Base-by-base conservation (phyloP, 2,329 filamentous ascomycete species). In the Torrubiella hemipterigena region DNA sequence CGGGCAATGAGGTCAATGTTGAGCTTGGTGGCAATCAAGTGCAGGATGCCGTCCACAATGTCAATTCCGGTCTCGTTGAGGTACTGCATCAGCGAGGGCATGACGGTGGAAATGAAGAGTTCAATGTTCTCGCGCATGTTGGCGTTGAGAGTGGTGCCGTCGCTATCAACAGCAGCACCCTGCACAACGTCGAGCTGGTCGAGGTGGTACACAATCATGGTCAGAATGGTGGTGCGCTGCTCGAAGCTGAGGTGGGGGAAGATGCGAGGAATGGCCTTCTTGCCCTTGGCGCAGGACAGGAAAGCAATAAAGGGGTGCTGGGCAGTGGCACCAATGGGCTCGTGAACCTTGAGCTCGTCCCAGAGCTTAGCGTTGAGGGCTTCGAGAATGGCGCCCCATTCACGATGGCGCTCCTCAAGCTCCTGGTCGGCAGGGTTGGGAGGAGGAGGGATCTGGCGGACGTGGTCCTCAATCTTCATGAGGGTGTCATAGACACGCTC, bases 251-350 rank as follows among this genome's bases (percentile, higher is more conserved):
- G 82, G 48, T 95, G 85, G 26, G 86, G 80, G 71, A 96, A 96
- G 32, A 96, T 82, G 33, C 91, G 84, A 30, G 86, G 86, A 38
- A 98, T 85, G 2, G 83, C 84, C 62, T 91, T 94, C 63, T 95
- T 96, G 49, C 91, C 91, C 64, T 98, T 98, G 43, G 79, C 75
- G 48, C 91, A 93, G 5, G 87, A 93, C 28, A 98, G 65, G 54
- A 98, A 89, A 28, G 87, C 84, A 44, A 98, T 95, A 58, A 98
- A 98, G 0, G 91, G 91, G 53, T 98, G 91, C 13, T 77, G 67
- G 4, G 81, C 73, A 31, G 79, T 83, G 27, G 65, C 69, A 17
- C 73, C 80, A 43, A 95, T 91, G 2, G 86, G 87, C 51, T 94
- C 89, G 58, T 94, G 84, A 30, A 98, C 84, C 61, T 93, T 93